Evolutionary conservation across 176 grass and related monocot genomes (phyloP), one percentile per base, ranked within the genome.

Genomic region (Panicum miliaceum): DNA sequence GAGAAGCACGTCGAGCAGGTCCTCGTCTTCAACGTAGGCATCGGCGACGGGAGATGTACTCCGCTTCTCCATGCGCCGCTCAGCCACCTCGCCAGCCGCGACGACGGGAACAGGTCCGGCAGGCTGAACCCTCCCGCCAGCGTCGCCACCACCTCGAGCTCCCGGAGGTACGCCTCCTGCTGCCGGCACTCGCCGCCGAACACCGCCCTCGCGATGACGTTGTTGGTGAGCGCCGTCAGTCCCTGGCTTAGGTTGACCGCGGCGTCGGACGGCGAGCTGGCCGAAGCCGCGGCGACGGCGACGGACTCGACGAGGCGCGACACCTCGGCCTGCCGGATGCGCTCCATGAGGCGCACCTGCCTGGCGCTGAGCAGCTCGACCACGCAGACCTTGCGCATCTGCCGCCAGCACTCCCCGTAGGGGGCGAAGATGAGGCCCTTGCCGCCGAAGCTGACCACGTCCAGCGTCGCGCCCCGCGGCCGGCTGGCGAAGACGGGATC

Each of bases 101-200:
- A 81, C 38, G 84, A 90, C 40, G 91, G 91, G 81, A 87, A 93
- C 34, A 87, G 82, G 80, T 90, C 88, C 20, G 57, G 72, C 50
- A 88, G 46, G 68, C 40, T 93, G 71, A 88, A 85, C 38, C 88
- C 91, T 11, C 76, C 79, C 6, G 71, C 57, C n/a, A 90, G 68
- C 38, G 45, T 41, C 19, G 66, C 7, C 36, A 82, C 38, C 65
- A 38, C 46, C 62, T 63, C 46, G 51, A 90, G 53, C 38, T 70
- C 63, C 32, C 65, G 48, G 69, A 90, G 79, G 75, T 87, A 87
- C 34, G 34, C 64, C 29, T 61, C 56, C 67, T 79, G 84, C 43
- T 48, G 82, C 29, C 42, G 25, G 73, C 87, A 53, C 68, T 77
- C 80, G 52, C 75, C 64, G 8, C 84, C 88, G 52, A 93, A 93